Percentiles rank a stretch among this genome's conserved stretches.
phyloP scores from a whole-genome alignment of 352 stramenopile genomes.

The Phytophthora cryptogea region DNA sequence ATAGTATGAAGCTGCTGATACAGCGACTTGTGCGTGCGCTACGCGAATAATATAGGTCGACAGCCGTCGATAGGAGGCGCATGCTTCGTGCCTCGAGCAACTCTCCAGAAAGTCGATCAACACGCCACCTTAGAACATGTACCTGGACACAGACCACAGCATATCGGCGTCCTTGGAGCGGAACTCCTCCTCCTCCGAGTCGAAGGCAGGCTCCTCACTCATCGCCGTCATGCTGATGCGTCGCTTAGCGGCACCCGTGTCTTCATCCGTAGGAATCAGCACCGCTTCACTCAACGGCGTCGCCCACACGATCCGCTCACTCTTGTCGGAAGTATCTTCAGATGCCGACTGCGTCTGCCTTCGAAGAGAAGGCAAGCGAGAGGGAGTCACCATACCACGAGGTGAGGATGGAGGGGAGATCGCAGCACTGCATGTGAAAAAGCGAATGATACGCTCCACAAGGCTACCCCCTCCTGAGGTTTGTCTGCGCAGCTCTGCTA shows the following conservation, averaged over 20 bases:
- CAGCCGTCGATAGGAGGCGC: conserved; percentile 11
- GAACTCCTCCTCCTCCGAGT: conserved; percentile 58
- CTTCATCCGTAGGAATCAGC: conserved; percentile 41
- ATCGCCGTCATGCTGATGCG: conserved; percentile 35
- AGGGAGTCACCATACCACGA: conserved; percentile 35
- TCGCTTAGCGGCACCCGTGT: conserved; percentile 26
- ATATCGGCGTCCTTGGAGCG: conserved; percentile 59
- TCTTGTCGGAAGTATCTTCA: conserved; percentile 38
- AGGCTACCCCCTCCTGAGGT: conserved; percentile 28
- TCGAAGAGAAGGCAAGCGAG: conserved; percentile 31
- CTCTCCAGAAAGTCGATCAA: conserved; percentile 10
- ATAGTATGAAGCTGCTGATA: conserved; percentile 26
- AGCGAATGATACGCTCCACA: conserved; percentile 80
- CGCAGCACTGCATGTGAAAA: conserved; percentile 82
- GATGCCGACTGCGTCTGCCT: conserved; percentile 35
- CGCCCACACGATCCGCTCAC: conserved; percentile 38
- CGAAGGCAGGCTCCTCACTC: conserved; percentile 36
- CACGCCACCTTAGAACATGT: conserved; percentile 50
- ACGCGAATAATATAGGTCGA: conserved; percentile 38
- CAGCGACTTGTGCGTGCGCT: conserved; percentile 22
- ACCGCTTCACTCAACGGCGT: conserved; percentile 36
- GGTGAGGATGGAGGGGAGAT: conserved; percentile 52
- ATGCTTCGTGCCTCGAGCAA: conserved; percentile 24
- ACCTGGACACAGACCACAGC: conserved; percentile 58
- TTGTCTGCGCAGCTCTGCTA: conserved; percentile 55